Base-by-base conservation (phyloP, 1,284 basidiomycete genomes). In the Irpex rosettiformis region DNA sequence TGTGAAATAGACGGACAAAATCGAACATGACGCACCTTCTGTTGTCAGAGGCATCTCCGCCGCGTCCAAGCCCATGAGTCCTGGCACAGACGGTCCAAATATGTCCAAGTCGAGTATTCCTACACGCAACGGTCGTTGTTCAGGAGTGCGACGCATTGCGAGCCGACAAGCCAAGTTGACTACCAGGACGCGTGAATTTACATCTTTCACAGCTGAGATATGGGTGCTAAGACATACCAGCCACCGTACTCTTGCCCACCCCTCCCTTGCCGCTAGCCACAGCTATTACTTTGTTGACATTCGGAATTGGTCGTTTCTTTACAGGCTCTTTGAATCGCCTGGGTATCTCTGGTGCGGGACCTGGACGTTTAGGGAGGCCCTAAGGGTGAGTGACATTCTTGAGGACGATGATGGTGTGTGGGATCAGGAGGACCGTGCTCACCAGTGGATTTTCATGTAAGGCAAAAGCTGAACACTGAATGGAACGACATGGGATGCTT, bases 231-330 rank as follows among this genome's bases (percentile, higher is more conserved):
- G 28, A 71, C 77, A 51, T 61, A 93, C 93, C 91, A 53, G 96
- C 91, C 33, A 98, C 79, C 0, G 96, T 98, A 64, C 93, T 96
- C 76, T 99, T 99, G 5, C 96, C 96, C 1, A 98, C 96, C 1
- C 96, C 96, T 33, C 96, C 97, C 70, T 98, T 98, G 13, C 95
- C 96, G 65, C 92, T 95, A 0, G 94, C 92, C 0, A 99, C 95
- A 3, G 86, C 90, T 6, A 99, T 72, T 27, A 97, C 86, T 57
- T 83, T 84, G 62, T 81, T 80, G 10, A 88, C 89, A 67, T 91
- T 77, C 1, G 88, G 81, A 52, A 92, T 84, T 1, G 75, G 67
- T 29, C 84, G 74, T 69, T 86, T 89, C 58, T 76, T 71, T 27
- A 82, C 76, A 1, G 78, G 77, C 1, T 80, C 83, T 24, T 24